These are phyloP conservation scores for Monosporascus sp. DNA, from an alignment of 2,329 filamentous ascomycete species.

Conservation along the genomic window DNA sequence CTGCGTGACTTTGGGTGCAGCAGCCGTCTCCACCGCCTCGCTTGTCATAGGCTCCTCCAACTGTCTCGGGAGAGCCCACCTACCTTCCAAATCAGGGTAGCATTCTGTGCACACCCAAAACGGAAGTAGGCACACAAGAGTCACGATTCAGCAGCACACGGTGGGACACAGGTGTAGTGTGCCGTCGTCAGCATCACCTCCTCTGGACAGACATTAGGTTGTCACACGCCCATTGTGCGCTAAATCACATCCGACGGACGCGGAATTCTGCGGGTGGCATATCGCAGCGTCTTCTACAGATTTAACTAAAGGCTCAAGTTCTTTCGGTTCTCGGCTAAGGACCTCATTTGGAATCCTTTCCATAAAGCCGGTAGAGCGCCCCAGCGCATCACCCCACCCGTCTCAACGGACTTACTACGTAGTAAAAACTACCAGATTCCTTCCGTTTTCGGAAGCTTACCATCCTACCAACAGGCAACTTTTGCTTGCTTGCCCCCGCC, in stretches of 20 bases:
- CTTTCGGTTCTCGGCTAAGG: neutral
- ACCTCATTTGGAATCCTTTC: neutral
- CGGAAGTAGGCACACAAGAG: conserved; percentile 5
- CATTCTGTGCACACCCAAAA: conserved; percentile 17
- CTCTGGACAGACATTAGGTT: neutral
- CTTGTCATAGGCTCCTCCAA: conserved; percentile 21
- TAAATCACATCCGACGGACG: neutral
- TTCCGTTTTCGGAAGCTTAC: neutral
- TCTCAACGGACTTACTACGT: neutral
- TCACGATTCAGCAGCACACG: conserved; percentile 10
- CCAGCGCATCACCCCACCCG: neutral
- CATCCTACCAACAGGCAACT: neutral
- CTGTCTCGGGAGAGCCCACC: conserved; percentile 18
- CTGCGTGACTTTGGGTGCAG: neutral
- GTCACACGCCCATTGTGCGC: neutral
- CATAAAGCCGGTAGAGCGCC: neutral
- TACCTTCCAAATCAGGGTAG: conserved; percentile 28
- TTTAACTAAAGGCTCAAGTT: neutral
- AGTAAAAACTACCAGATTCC: neutral
- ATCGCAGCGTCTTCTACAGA: neutral
- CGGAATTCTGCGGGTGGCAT: neutral
- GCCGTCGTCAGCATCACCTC: neutral
- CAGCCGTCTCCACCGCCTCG: conserved; percentile 5
- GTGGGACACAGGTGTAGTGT: conserved; percentile 6
- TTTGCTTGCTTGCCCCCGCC: neutral